phyloP scores from a whole-genome alignment of 2,329 filamentous ascomycete genomes.

The Penicillium janthinellum region DNA sequence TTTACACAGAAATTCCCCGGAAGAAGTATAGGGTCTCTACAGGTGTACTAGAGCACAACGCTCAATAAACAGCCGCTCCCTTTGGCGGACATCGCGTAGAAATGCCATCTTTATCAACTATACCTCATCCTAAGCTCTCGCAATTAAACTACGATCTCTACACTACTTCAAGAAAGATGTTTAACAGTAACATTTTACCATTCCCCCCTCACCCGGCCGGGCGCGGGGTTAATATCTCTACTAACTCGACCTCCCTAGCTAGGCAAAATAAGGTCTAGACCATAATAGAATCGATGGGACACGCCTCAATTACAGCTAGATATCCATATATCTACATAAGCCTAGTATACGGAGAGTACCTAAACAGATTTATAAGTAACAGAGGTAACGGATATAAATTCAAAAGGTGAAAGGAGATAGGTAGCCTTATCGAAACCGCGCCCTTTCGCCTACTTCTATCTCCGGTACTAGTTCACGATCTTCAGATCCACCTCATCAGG shows the following conservation, averaged over 20 bases:
- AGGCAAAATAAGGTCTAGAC: neutral
- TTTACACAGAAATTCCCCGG: conserved; percentile 13
- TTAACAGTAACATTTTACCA: neutral
- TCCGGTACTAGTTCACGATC: conserved; percentile 1
- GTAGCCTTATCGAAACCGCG: neutral
- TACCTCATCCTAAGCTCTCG: too few relatives aligned
- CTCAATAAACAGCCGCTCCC: conserved; percentile 13
- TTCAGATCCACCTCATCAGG: conserved; percentile 7
- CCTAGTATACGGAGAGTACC: neutral
- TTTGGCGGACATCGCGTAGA: neutral
- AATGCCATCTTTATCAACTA: too few relatives aligned
- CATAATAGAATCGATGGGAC: neutral
- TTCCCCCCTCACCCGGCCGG: neutral
- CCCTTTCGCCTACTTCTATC: neutral
- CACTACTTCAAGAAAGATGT: too few relatives aligned
- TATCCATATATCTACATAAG: neutral
- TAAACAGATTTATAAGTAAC: neutral
- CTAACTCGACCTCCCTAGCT: neutral
- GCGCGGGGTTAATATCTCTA: neutral
- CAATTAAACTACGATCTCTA: too few relatives aligned
- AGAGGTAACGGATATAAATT: neutral
- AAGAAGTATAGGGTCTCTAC: conserved; percentile 17
- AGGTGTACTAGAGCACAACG: conserved; percentile 19
- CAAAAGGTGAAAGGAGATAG: neutral
- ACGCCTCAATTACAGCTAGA: neutral